Evolutionary conservation across 2,329 filamentous ascomycete species (phyloP).

Genomic region (Pseudogymnoascus sp.): DNA sequence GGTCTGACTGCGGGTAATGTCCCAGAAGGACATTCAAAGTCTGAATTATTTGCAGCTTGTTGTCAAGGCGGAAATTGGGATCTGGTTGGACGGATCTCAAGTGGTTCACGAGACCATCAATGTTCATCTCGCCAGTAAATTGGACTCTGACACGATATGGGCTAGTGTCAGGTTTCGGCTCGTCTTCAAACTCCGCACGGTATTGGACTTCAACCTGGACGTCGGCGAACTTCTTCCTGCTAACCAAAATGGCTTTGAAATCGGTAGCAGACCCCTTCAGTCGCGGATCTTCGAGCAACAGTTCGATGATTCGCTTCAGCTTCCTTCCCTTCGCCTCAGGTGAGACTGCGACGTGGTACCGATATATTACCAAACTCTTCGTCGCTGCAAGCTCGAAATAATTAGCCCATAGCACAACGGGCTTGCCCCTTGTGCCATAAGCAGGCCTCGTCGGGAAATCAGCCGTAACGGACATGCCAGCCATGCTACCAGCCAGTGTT

Average conservation of each 20-base stretch:
- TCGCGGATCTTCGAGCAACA: conserved; percentile 22
- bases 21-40: conserved; percentile 49
- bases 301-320: conserved; percentile 22
- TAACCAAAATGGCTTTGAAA: conserved; percentile 15
- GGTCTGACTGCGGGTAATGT: conserved; percentile 36
- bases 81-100: conserved; percentile 6
- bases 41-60: conserved; percentile 43
- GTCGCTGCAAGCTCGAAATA: conserved; percentile 22
- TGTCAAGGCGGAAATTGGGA: conserved; percentile 9
- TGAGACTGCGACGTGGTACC: conserved; percentile 24
- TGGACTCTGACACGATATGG: conserved; percentile 16
- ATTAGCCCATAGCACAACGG: conserved; percentile 25
- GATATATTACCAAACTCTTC: conserved; percentile 19
- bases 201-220: conserved; percentile 5
- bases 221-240: background rate
- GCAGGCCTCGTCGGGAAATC: conserved; percentile 13
- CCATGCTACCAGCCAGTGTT: background rate
- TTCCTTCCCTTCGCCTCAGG: conserved; percentile 21
- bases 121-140: conserved; percentile 14
- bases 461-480: conserved; percentile 8
- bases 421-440: conserved; percentile 22
- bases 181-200: conserved; percentile 13
- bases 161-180: background rate
- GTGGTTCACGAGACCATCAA: conserved; percentile 12
- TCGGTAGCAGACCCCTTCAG: conserved; percentile 19